Percentiles rank a stretch among this genome's conserved stretches.
Evolutionary conservation across 2,329 filamentous ascomycete species (phyloP).

Genomic region (Sclerotinia trifoliorum): DNA sequence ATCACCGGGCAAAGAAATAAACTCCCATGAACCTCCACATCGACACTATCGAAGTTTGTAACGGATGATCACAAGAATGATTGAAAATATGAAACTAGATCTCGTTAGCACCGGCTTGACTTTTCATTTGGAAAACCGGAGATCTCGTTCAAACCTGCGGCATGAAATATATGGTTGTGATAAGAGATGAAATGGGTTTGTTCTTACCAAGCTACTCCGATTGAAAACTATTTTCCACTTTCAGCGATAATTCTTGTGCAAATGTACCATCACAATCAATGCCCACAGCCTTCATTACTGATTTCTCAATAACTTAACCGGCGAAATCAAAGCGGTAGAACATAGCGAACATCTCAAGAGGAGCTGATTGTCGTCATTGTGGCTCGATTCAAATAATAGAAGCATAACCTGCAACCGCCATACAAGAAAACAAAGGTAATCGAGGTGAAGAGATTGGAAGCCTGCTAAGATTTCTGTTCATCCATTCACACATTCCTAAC

Average conservation of each 20-base stretch:
- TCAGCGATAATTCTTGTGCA: conserved; percentile 31
- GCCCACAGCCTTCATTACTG: conserved; percentile 23
- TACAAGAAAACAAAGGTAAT: conserved; percentile 22
- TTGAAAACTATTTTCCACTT: conserved; percentile 42
- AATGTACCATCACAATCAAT: conserved; percentile 10
- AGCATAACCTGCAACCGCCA: conserved; percentile 3
- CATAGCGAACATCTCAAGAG: conserved; percentile 35
- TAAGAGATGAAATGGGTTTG: not conserved
- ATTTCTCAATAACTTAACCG: conserved; percentile 23
- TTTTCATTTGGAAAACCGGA: not conserved
- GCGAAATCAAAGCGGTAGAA: conserved; percentile 28
- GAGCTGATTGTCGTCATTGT: conserved; percentile 39
- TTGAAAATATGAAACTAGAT: conserved; percentile 24
- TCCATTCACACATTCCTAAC: conserved; percentile 38
- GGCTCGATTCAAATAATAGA: conserved; percentile 17
- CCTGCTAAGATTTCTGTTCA: conserved; percentile 44
- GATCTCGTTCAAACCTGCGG: not conserved
- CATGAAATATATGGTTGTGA: not conserved
- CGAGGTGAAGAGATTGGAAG: conserved; percentile 7
- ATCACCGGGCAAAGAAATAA: conserved; percentile 39
- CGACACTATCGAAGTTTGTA: conserved; percentile 23
- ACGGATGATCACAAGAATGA: conserved; percentile 19
- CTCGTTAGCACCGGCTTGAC: conserved; percentile 22
- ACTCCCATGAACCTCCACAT: conserved; percentile 25
- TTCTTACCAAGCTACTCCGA: conserved; percentile 40